A percentile compares a stretch with the other conserved stretches of the same genome.
phyloP scores from a whole-genome alignment of 129 eudicot species.

The Tanacetum coccineum region DNA sequence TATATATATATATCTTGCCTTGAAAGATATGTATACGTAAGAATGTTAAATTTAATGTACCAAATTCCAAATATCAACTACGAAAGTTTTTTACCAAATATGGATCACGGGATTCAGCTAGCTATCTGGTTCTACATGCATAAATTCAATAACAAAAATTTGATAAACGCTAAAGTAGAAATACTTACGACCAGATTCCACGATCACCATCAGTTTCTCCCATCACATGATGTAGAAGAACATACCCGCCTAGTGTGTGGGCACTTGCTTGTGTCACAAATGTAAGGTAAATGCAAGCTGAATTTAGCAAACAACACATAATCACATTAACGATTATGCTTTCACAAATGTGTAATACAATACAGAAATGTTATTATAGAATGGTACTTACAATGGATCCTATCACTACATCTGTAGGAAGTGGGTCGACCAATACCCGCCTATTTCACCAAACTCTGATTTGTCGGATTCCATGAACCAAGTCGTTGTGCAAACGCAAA shows the following conservation, averaged over 20 bases:
- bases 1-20: too few species aligned
- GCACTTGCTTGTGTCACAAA: conserved; percentile 60
- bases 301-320: not conserved
- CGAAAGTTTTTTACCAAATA: conserved; percentile 8
- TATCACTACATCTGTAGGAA: conserved; percentile 97
- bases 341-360: not conserved
- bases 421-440: too few species aligned
- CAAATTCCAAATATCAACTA: conserved; percentile 13
- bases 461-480: too few species aligned
- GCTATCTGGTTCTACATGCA: not conserved
- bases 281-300: not conserved
- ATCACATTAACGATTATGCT: not conserved
- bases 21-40: too few species aligned
- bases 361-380: conserved; percentile 11
- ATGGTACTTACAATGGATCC: conserved; percentile 69
- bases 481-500: too few species aligned
- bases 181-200: conserved; percentile 99
- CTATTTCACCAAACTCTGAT: too few species aligned
- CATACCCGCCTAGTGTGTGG: conserved; percentile 94
- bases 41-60: not conserved
- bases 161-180: conserved; percentile 14
- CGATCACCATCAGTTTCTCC: conserved; percentile 98
- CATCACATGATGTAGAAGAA: conserved; percentile 96
- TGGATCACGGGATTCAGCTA: not conserved
- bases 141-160: conserved; percentile 16